These are phyloP conservation scores for Emmonsiellopsis sp. DNA, from an alignment of 2,329 filamentous ascomycete genomes.

Conservation along the genomic window DNA sequence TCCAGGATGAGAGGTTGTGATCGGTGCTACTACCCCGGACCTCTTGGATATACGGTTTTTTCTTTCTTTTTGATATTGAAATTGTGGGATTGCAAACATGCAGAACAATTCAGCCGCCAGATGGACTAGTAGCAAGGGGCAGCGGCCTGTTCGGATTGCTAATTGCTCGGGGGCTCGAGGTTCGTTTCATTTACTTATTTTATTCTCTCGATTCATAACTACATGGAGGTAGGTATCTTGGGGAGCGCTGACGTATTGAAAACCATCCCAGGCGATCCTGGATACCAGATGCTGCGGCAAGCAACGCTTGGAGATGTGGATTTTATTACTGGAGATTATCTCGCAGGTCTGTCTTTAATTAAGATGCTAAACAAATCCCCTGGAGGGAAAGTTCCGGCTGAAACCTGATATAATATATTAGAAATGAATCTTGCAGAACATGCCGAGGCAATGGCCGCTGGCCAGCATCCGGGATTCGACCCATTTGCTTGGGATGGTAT, in stretches of 20 bases:
- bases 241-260: background rate
- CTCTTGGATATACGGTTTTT: no score
- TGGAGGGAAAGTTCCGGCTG: background rate
- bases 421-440: slow-evolving; percentile 41
- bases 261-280: slow-evolving; percentile 21
- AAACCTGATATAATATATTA: slow-evolving; percentile 9
- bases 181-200: background rate
- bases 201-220: background rate
- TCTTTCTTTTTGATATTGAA: no score
- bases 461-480: slow-evolving; percentile 36
- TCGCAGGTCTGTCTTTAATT: slow-evolving; percentile 25
- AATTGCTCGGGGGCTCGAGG: slow-evolving; percentile 19
- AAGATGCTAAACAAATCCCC: slow-evolving; percentile 1
- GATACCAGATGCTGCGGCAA: slow-evolving; percentile 28
- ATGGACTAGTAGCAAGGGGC: slow-evolving; percentile 5
- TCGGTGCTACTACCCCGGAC: no score
- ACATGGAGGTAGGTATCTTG: background rate
- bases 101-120: background rate
- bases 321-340: slow-evolving; percentile 46
- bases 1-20: no score
- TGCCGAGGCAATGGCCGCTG: slow-evolving; percentile 30
- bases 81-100: background rate
- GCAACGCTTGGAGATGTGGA: slow-evolving; percentile 32
- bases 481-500: slow-evolving; percentile 35
- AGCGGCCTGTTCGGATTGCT: slow-evolving; percentile 17